Conservation (phyloP, 1,284 basidiomycete genomes). For the Heterobasidion irregulare region DNA sequence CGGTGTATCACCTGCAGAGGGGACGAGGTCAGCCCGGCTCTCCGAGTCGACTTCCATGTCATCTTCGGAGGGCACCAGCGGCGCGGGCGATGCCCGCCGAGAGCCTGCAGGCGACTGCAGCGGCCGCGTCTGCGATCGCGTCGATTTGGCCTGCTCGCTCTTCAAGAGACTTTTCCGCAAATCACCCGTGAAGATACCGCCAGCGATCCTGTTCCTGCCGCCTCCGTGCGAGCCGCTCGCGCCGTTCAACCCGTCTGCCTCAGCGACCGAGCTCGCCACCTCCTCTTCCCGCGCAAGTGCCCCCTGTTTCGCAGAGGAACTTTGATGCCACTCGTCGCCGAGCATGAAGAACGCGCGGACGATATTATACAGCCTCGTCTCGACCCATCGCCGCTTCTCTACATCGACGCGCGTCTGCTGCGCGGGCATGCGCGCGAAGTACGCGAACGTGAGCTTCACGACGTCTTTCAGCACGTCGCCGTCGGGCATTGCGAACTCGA, state of each 20-base stretch:
- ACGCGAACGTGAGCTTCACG: constrained; percentile 85
- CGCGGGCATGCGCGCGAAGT: constrained; percentile 88
- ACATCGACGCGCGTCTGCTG: constrained; percentile 68
- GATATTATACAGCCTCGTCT: constrained; percentile 78
- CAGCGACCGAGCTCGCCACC: constrained; percentile 34
- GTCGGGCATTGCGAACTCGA: constrained; percentile 78
- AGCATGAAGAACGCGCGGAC: constrained; percentile 68
- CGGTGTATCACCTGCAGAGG: neutral
- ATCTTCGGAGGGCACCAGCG: constrained; percentile 21
- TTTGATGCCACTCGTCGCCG: constrained; percentile 40
- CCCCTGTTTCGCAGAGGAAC: constrained; percentile 41
- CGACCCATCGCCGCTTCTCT: constrained; percentile 75
- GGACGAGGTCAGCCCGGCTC: neutral
- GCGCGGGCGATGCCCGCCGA: constrained; percentile 49
- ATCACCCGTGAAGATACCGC: constrained; percentile 42
- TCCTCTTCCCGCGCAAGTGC: constrained; percentile 48
- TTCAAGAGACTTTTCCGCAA: constrained; percentile 69
- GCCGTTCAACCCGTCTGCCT: constrained; percentile 35
- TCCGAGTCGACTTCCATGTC: neutral
- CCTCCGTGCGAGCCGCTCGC: constrained; percentile 27
- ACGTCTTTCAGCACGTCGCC: constrained; percentile 76
- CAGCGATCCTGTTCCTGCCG: constrained; percentile 26
- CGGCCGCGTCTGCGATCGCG: constrained; percentile 34
- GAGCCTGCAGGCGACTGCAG: constrained; percentile 27
- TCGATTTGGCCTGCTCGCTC: constrained; percentile 70